Base-by-base conservation (phyloP, 2,329 filamentous ascomycete species). In the Geosmithia putterillii region DNA sequence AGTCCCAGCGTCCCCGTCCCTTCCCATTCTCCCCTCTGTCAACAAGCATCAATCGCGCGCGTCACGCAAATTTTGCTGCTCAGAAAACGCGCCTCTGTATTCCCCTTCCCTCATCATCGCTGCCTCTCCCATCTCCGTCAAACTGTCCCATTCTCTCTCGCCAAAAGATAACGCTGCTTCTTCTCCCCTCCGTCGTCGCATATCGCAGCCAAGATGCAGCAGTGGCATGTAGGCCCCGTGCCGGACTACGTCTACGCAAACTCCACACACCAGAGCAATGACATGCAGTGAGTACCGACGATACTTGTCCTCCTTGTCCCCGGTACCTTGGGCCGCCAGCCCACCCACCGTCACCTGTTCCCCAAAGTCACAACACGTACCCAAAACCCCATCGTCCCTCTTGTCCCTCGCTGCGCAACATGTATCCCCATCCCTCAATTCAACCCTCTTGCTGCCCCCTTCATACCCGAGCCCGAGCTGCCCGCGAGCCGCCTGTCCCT, bases 221-320 rank as follows among this genome's bases (percentile, higher is more conserved):
- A 75, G 63, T 76, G 73, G 73, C 70, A 75, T 61, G 70, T 76
- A 60, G 71, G 72, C 63, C 71, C 72, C 52, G 67, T 76, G 62
- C 72, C 72, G 64, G 71, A 74, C 61, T 74, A 74, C 64, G 67
- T 75, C 54, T 74, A 73, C 63, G 62, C 67, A 58, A 71, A 68
- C 61, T 64, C 65, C 60, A 64, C 69, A 54, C 70, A 72, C 54
- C 70, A 70, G 56, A 64, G 67, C 52, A 71, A 69, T 63, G 70
- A 74, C 51, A 71, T 75, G 60, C 71, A 75, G 73, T 76, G 66
- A 76, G 73, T 48, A 36, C 43, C 38, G 23, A 43, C 42, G 42
- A 43, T 76, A 66, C 57, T 57, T 60, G 57, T 46, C 58, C 46
- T 52, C 46, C 46, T 57, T 59, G 52, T 57, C 49, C 52, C 54